A percentile compares a stretch with the other conserved stretches of the same genome.
Evolutionary conservation across 1,284 basidiomycete species (phyloP).

Genomic region (Vanrija pseudolonga): DNA sequence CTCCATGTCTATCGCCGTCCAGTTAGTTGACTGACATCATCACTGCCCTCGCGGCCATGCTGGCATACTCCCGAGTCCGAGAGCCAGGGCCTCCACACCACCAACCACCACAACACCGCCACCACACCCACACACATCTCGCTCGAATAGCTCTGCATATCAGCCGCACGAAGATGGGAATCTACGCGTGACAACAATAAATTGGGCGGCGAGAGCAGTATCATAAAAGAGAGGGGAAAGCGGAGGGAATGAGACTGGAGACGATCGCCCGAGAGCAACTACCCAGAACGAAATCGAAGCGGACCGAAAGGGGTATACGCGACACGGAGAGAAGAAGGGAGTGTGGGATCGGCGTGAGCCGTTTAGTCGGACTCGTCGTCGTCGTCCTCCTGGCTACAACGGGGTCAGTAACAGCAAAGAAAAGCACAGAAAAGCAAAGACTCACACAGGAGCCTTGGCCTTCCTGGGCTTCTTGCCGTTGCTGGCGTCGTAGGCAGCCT

Average conservation of each 20-base stretch:
- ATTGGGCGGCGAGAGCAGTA: neutral
- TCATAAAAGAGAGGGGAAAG: neutral
- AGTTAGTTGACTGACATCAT: too few species aligned
- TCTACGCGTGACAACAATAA: neutral
- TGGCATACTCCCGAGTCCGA: too few species aligned
- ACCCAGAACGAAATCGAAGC: conserved; percentile 1
- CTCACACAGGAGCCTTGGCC: conserved; percentile 14
- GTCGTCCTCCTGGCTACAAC: conserved; percentile 17
- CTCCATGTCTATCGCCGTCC: too few species aligned
- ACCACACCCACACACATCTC: neutral
- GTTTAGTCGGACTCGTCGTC: conserved; percentile 34
- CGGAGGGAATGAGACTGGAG: neutral
- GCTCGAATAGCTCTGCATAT: conserved; percentile 5
- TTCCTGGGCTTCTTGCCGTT: conserved; percentile 51
- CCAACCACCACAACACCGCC: too few species aligned
- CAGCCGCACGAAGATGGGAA: conserved; percentile 2
- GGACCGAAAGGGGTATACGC: conserved; percentile 1
- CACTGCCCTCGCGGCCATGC: too few species aligned
- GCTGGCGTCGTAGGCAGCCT: conserved; percentile 49
- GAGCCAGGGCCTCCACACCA: too few species aligned
- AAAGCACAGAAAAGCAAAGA: neutral
- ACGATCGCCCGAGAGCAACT: neutral
- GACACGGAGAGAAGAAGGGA: neutral
- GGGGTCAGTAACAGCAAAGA: neutral
- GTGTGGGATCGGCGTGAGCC: neutral